A percentile compares a stretch with the other conserved stretches of the same genome.
Evolutionary conservation across 2,329 filamentous ascomycete genomes (phyloP).

Genomic region (Neofusicoccum parvum): DNA sequence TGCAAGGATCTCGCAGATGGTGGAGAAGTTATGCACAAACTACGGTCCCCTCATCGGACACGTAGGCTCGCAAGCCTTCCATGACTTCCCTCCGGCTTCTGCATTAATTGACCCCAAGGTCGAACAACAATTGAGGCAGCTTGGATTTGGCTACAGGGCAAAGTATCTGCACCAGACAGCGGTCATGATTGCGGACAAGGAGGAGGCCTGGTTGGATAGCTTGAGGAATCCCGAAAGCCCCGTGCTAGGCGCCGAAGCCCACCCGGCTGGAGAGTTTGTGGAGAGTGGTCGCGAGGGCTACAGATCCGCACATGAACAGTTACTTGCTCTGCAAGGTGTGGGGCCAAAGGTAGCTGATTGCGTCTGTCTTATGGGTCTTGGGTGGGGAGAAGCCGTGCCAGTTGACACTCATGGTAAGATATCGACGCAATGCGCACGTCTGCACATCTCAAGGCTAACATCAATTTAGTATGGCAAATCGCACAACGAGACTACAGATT

Average conservation of each 20-base stretch:
- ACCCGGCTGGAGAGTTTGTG: constrained; percentile 50
- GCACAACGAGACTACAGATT: constrained; percentile 95
- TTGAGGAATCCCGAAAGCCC: constrained; percentile 77
- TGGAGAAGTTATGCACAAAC: constrained; percentile 83
- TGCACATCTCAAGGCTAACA: constrained; percentile 2
- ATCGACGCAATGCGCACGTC: background rate
- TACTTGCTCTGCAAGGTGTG: constrained; percentile 81
- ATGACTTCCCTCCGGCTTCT: constrained; percentile 82
- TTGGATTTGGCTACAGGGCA: constrained; percentile 94
- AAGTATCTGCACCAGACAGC: constrained; percentile 92
- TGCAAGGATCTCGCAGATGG: constrained; percentile 92
- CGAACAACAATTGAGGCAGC: constrained; percentile 74
- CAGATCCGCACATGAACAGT: constrained; percentile 74
- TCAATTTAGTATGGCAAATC: constrained; percentile 81
- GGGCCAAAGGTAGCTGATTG: constrained; percentile 97
- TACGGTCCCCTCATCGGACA: constrained; percentile 79
- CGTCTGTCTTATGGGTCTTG: constrained; percentile 92
- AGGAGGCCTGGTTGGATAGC: constrained; percentile 71
- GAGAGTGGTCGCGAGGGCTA: constrained; percentile 66
- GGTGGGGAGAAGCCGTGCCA: constrained; percentile 93
- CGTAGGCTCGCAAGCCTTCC: constrained; percentile 70
- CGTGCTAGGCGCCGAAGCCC: constrained; percentile 53
- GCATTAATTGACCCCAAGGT: constrained; percentile 74
- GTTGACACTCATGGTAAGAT: constrained; percentile 81
- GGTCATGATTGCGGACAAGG: constrained; percentile 67